A percentile compares a stretch with the other conserved stretches of the same genome.
These are phyloP conservation scores for Fusarium sp. DNA, from an alignment of 2,329 filamentous ascomycete genomes.

Conservation along the genomic window DNA sequence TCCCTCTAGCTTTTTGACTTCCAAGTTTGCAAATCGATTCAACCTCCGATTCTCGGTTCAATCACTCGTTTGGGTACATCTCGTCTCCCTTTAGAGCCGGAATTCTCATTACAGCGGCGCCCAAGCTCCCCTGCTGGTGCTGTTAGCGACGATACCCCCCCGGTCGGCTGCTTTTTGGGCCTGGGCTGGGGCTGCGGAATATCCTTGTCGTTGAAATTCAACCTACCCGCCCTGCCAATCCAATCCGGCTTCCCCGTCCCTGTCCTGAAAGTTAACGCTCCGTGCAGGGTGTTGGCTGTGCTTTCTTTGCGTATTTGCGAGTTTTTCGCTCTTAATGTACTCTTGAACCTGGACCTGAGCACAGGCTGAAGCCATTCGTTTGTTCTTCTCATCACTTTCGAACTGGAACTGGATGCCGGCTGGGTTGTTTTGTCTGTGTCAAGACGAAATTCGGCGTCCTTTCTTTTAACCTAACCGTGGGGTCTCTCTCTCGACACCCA, in stretches of 20 bases:
- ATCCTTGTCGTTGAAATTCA: constrained; percentile 38
- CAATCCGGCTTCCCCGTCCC: constrained; percentile 45
- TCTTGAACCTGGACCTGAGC: constrained; percentile 11
- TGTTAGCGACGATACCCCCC: constrained; percentile 23
- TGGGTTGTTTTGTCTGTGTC: constrained; percentile 40
- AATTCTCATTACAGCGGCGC: constrained; percentile 35
- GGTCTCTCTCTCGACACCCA: constrained; percentile 18
- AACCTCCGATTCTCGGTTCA: constrained; percentile 25
- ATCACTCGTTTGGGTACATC: constrained; percentile 24
- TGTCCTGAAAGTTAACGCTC: constrained; percentile 30
- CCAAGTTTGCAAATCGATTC: constrained; percentile 27
- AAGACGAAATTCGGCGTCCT: constrained; percentile 37
- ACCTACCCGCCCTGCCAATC: constrained; percentile 40
- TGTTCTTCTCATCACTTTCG: constrained; percentile 15
- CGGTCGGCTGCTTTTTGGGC: constrained; percentile 23
- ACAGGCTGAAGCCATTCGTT: constrained; percentile 24
- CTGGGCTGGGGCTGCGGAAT: constrained; percentile 15
- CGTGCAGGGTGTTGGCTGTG: constrained; percentile 35
- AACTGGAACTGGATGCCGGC: constrained; percentile 33
- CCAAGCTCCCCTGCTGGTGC: constrained; percentile 31
- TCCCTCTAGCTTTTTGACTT: constrained; percentile 23
- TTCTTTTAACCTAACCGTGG: constrained; percentile 37
- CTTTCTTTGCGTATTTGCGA: constrained; percentile 37
- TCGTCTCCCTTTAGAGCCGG: constrained; percentile 21
- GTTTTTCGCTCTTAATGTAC: constrained; percentile 36